Evolutionary conservation across 768 basidiomycete genomes (phyloP), one percentile per base, ranked within the genome.

Genomic region (Galerina sulciceps): DNA sequence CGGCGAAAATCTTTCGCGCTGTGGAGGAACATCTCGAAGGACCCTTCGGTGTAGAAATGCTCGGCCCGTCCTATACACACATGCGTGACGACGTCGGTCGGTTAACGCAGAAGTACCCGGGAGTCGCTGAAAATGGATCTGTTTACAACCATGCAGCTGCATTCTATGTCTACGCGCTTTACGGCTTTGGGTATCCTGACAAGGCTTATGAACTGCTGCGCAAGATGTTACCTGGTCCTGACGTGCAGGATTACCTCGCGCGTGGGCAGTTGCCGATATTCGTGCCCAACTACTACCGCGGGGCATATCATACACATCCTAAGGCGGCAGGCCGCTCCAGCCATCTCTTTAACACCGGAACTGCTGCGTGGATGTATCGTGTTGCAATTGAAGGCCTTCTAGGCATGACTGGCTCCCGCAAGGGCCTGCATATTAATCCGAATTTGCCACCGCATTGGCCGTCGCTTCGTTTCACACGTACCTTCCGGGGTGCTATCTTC

Each of bases 221-320:
- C 23, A 47, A 47, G 20, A 47, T 47, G 45, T 47, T 47, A 10
- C 45, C 45, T 26, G 45, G 45, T 23, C 45, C 45, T 13, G 45
- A 47, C 20, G 23, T 47, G 20, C 22, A 23, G 45, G 45, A 47
- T 26, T 9, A 20, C 45, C 45, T 47, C 20, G 17, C 45, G 6
- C 45, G 45, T 47, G 45, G 45, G 23, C 45, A 47, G 22, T 26
- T 47, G 45, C 45, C 45, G 8, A 47, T 47, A 6, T 47, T 47
- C 45, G 45, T 47, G 45, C 45, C 45, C 45, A 47, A 47, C 45
- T 47, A 47, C 23, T 47, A 47, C 45, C 45, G 45, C 14, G 45
- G 45, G 1, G 45, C 45, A 22, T 47, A 47, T 26, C 45, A 20
- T 26, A 47, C 45, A 20, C 45, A 47, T 47, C 45, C 45, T 10